phyloP scores from a whole-genome alignment of 208 protist species.

The Vickermania ingenoplastis region DNA sequence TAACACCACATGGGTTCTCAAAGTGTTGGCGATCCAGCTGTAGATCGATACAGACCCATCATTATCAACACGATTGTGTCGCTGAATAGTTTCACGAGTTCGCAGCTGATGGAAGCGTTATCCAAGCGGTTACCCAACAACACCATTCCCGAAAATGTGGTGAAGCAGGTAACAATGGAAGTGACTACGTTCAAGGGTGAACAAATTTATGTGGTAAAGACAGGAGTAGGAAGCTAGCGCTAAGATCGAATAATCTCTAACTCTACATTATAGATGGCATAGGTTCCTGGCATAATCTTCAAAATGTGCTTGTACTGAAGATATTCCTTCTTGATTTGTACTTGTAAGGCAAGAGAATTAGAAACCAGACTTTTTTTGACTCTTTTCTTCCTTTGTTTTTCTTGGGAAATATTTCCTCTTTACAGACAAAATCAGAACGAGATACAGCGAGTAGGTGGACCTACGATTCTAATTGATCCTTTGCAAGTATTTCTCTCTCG shows the following conservation, averaged over 20 bases:
- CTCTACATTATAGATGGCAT: too few relatives aligned
- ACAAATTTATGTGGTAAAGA: constrained; percentile 73
- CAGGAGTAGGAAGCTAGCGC: constrained; percentile 25
- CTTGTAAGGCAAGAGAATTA: too few relatives aligned
- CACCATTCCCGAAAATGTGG: constrained; percentile 9
- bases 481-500: background rate
- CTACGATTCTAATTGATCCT: background rate
- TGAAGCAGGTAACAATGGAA: constrained; percentile 59
- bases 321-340: too few relatives aligned
- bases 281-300: too few relatives aligned
- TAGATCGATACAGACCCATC: constrained; percentile 59
- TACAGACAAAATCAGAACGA: too few relatives aligned
- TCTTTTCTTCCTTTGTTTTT: too few relatives aligned
- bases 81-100: constrained; percentile 53
- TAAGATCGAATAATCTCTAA: too few relatives aligned
- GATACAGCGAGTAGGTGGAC: too few relatives aligned
- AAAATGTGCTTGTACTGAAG: too few relatives aligned
- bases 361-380: too few relatives aligned
- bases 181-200: constrained; percentile 46
- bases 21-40: constrained; percentile 39
- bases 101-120: constrained; percentile 16
- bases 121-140: background rate
- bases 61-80: constrained; percentile 52
- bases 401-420: too few relatives aligned
- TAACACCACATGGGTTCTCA: constrained; percentile 66